Conservation (phyloP, 75 land plant species). For the Azolla pinnata region DNA sequence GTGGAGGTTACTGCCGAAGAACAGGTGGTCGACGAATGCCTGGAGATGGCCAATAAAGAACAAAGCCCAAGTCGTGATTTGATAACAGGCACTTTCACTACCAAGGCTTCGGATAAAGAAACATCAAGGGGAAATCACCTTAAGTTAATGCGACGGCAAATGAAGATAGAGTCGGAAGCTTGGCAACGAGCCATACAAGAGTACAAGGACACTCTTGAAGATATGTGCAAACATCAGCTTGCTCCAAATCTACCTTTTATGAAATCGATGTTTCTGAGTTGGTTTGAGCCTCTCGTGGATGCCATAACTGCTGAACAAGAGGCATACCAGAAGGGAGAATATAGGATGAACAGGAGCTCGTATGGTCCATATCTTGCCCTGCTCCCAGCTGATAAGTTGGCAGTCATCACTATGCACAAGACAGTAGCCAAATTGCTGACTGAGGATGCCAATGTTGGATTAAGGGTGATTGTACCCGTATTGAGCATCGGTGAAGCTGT, state of each 20-base stretch:
- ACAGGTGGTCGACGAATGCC: too few species aligned
- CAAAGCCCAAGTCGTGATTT: too few species aligned
- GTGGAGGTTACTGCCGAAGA: too few species aligned
- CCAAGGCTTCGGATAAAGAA: too few species aligned
- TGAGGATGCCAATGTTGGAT: slow-evolving; percentile 29
- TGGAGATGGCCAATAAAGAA: too few species aligned
- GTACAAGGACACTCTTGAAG: slow-evolving; percentile 56
- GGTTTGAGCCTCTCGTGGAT: slow-evolving; percentile 85
- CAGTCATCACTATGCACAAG: slow-evolving; percentile 92
- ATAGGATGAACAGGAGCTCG: slow-evolving; percentile 6
- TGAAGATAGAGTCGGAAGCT: slow-evolving; percentile 78
- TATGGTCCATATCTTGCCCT: slow-evolving; percentile 39
- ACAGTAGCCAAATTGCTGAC: slow-evolving; percentile 68
- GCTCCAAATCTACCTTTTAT: slow-evolving; percentile 85
- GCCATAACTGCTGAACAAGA: slow-evolving; percentile 51
- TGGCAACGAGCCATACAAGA: slow-evolving; percentile 73
- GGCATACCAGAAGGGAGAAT: too few species aligned
- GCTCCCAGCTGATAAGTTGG: slow-evolving; percentile 79
- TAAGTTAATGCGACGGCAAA: slow-evolving; percentile 40
- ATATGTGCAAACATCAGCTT: slow-evolving; percentile 81
- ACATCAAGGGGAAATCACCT: not conserved
- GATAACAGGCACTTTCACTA: too few species aligned
- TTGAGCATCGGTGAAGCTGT: slow-evolving; percentile 69
- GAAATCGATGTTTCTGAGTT: slow-evolving; percentile 70
- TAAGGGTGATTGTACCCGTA: slow-evolving; percentile 56